Percentiles rank a stretch among this genome's conserved stretches.
Evolutionary conservation across 257 asterid genomes (phyloP).

Genomic region (Forsythia suspensa): DNA sequence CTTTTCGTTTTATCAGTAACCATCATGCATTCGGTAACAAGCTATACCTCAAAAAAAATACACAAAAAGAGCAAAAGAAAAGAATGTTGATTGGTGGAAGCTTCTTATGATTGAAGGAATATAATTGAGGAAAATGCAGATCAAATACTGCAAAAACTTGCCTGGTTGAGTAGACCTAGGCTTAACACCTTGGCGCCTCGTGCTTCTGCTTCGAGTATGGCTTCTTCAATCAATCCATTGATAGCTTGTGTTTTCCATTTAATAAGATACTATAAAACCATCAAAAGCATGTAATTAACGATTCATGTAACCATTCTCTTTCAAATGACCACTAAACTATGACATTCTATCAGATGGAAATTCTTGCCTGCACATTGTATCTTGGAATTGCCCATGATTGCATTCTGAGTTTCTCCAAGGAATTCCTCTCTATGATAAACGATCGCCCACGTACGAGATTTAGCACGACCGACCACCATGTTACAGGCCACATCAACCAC

Average conservation of each 20-base stretch:
- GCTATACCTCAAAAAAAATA: not conserved
- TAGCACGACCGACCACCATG: slow-evolving; percentile 38
- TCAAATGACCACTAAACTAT: not conserved
- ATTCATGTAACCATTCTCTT: not conserved
- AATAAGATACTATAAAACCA: slow-evolving; percentile 38
- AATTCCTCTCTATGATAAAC: slow-evolving; percentile 50
- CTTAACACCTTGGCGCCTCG: slow-evolving; percentile 64
- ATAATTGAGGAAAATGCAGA: not conserved
- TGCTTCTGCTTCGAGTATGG: slow-evolving; percentile 62
- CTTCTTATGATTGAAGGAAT: not conserved
- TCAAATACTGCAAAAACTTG: not conserved
- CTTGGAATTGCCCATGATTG: slow-evolving; percentile 62
- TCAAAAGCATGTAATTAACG: not conserved
- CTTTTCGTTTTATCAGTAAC: not conserved
- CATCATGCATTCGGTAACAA: not conserved
- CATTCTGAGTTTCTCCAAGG: slow-evolving; percentile 38
- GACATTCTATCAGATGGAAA: not conserved
- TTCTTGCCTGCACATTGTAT: slow-evolving; percentile 45
- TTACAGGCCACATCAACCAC: slow-evolving; percentile 51
- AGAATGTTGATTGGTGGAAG: not conserved
- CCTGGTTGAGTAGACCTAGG: slow-evolving; percentile 84
- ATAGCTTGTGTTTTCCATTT: slow-evolving; percentile 55
- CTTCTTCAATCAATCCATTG: slow-evolving; percentile 63
- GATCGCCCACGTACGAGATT: slow-evolving; percentile 32
- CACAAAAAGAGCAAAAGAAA: not conserved